Evolutionary conservation across 2,329 filamentous ascomycete species (phyloP).

Genomic region (Phialophora tarda): DNA sequence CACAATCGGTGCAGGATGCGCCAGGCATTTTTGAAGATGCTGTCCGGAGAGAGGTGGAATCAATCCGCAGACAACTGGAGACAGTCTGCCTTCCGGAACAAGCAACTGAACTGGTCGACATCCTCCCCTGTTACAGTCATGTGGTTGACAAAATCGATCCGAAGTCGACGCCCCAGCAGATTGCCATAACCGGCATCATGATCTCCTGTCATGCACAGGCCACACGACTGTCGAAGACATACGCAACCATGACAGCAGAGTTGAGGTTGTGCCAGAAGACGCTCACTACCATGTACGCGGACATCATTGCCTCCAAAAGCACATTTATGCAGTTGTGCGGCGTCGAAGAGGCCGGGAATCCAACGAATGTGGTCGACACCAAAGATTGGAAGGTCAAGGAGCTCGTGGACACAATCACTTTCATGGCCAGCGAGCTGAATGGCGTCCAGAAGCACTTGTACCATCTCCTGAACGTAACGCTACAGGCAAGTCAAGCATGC

Average conservation of each 20-base stretch:
- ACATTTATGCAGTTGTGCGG: background rate
- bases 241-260: background rate
- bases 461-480: background rate
- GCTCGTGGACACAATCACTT: background rate
- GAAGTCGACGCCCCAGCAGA: background rate
- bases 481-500: background rate
- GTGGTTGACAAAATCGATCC: background rate
- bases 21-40: background rate
- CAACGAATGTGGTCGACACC: background rate
- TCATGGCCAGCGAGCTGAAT: background rate
- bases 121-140: background rate
- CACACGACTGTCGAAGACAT: background rate
- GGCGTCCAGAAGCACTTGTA: background rate
- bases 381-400: background rate
- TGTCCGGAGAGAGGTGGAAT: background rate
- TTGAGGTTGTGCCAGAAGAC: background rate
- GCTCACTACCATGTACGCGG: background rate
- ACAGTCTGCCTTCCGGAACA: background rate
- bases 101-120: background rate
- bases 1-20: background rate
- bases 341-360: background rate
- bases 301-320: background rate
- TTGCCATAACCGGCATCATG: background rate
- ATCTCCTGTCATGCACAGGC: background rate
- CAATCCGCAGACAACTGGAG: background rate